Evolutionary conservation across 257 asterid species (phyloP).

Genomic region (Ajuga chamaepitys): DNA sequence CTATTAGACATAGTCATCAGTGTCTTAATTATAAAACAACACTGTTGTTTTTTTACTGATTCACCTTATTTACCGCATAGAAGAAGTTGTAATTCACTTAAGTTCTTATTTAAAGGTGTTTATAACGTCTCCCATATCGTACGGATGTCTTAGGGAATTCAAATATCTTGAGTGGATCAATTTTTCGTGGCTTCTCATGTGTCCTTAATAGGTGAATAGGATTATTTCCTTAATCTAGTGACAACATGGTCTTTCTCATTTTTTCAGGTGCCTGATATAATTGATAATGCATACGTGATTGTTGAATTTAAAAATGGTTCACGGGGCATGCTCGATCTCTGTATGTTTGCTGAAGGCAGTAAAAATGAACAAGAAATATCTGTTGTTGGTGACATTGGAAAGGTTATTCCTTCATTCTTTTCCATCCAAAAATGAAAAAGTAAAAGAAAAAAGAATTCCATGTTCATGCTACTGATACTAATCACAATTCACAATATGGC

Average conservation of each 20-base stretch:
- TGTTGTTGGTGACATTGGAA: conserved; percentile 81
- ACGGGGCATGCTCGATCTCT: conserved; percentile 87
- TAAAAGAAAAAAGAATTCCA: no score
- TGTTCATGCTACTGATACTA: no score
- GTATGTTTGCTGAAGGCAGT: conserved; percentile 98
- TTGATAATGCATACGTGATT: conserved; percentile 87
- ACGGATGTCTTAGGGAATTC: background rate
- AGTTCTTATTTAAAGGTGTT: no score
- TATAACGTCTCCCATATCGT: no score
- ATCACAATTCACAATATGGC: background rate
- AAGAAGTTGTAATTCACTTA: no score
- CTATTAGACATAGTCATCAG: no score
- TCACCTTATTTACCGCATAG: no score
- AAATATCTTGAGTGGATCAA: background rate
- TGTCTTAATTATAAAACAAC: no score
- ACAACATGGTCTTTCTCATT: background rate
- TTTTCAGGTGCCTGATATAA: conserved; percentile 97
- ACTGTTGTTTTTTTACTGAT: no score
- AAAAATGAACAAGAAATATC: conserved; percentile 94
- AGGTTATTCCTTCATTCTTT: conserved; percentile 38
- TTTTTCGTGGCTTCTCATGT: background rate
- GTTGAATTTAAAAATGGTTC: conserved; percentile 83
- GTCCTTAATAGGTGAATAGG: background rate
- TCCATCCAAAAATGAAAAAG: background rate
- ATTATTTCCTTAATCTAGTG: background rate